Conservation (phyloP, 1,284 basidiomycete genomes). For the Boletus calvinii region DNA sequence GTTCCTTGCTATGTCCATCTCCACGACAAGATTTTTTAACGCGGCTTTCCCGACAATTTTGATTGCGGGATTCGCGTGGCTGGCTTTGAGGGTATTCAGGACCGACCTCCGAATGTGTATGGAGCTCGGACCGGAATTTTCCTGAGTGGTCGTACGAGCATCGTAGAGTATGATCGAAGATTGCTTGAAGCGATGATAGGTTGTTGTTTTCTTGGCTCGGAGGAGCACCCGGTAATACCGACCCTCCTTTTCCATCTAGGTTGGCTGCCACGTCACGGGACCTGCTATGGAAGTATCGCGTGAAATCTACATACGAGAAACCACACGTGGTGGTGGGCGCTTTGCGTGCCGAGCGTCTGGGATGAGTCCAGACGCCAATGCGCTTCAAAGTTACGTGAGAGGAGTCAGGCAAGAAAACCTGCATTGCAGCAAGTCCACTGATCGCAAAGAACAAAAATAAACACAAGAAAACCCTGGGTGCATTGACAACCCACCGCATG, state of each 20-base stretch:
- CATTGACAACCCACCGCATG: not conserved
- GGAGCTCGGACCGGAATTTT: conserved; percentile 7
- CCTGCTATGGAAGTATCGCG: not conserved
- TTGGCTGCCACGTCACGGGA: conserved; percentile 23
- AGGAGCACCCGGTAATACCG: not conserved
- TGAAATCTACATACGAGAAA: not conserved
- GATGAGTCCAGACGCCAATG: no score
- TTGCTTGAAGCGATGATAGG: not conserved
- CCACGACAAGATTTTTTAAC: not conserved
- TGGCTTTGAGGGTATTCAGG: conserved; percentile 7
- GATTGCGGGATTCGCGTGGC: conserved; percentile 14
- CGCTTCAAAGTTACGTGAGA: no score
- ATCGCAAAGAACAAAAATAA: not conserved
- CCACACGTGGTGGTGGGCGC: not conserved
- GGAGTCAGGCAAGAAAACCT: no score
- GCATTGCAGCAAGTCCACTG: not conserved
- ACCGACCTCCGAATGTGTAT: conserved; percentile 15
- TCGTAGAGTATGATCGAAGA: not conserved
- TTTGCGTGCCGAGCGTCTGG: no score
- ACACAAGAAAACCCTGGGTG: not conserved
- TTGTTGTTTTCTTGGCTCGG: conserved; percentile 3
- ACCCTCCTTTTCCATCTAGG: not conserved
- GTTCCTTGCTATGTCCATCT: conserved; percentile 1
- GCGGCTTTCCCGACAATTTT: not conserved
- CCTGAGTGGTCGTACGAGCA: not conserved